These are phyloP conservation scores for Cystobasidium ongulense DNA, from an alignment of 768 basidiomycete species.

Conservation along the genomic window DNA sequence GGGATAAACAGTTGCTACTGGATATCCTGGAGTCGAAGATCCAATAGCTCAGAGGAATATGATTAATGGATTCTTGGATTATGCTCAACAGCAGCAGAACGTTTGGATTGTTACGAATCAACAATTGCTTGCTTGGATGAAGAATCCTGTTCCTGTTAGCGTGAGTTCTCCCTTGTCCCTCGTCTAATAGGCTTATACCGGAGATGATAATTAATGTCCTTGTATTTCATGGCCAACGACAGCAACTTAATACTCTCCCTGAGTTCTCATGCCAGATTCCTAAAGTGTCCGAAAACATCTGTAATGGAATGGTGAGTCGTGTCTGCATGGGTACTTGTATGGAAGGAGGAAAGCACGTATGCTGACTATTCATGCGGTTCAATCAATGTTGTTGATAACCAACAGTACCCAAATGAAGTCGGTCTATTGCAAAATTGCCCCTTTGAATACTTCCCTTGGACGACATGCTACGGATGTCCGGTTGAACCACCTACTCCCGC, in stretches of 20 bases:
- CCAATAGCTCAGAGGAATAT: slow-evolving; percentile 57
- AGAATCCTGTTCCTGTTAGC: slow-evolving; percentile 55
- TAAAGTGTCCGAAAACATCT: slow-evolving; percentile 57
- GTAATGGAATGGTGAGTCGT: slow-evolving; percentile 58
- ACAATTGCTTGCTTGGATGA: slow-evolving; percentile 60
- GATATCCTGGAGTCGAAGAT: slow-evolving; percentile 54
- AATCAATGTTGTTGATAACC: neutral
- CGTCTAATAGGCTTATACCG: no score
- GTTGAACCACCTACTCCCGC: slow-evolving; percentile 51
- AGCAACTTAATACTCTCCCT: slow-evolving; percentile 53
- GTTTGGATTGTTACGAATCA: slow-evolving; percentile 47
- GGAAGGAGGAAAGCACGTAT: slow-evolving; percentile 57
- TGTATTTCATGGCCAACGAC: slow-evolving; percentile 37
- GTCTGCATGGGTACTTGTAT: neutral
- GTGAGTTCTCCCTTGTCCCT: neutral
- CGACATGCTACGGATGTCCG: slow-evolving; percentile 65
- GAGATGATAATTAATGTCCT: no score
- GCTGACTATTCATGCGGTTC: slow-evolving; percentile 2
- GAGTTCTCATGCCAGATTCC: slow-evolving; percentile 62
- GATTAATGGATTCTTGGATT: slow-evolving; percentile 72
- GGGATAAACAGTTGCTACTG: neutral
- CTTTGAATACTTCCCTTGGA: slow-evolving; percentile 68
- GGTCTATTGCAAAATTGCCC: slow-evolving; percentile 58
- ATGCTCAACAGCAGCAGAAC: slow-evolving; percentile 64
- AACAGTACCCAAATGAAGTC: slow-evolving; percentile 50